Percentiles rank a stretch among this genome's conserved stretches.
phyloP scores from a whole-genome alignment of 1,284 basidiomycete genomes.

The Chalciporus sp. region DNA sequence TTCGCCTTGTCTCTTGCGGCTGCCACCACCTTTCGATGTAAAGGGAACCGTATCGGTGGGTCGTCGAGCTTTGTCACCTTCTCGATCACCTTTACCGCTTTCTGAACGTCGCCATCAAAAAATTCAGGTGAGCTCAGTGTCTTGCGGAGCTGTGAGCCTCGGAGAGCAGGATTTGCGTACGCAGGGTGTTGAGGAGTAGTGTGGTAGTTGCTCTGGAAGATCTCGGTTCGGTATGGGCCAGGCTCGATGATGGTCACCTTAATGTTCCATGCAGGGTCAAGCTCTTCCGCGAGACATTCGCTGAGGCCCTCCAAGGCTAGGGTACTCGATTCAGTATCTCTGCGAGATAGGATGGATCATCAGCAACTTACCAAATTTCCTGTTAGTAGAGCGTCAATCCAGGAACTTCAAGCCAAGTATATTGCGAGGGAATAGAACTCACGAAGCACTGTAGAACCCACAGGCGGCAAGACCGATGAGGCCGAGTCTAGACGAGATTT shows the following conservation, averaged over 20 bases:
- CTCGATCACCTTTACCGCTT: not conserved
- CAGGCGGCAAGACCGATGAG: not conserved
- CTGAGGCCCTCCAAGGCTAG: slow-evolving; percentile 22
- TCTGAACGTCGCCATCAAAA: slow-evolving; percentile 3
- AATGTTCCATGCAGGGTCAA: slow-evolving; percentile 26
- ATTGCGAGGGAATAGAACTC: not conserved
- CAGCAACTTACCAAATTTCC: slow-evolving; percentile 9
- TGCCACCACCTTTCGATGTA: slow-evolving; percentile 3
- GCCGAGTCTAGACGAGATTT: slow-evolving; percentile 27
- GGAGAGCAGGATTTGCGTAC: slow-evolving; percentile 4
- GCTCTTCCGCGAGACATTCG: slow-evolving; percentile 13
- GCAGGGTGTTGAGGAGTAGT: not conserved
- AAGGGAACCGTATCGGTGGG: slow-evolving; percentile 4
- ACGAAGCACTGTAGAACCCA: slow-evolving; percentile 14
- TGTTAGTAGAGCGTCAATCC: not conserved
- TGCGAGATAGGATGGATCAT: not conserved
- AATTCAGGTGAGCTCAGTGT: not conserved
- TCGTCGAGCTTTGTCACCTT: not conserved
- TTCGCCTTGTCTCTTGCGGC: not conserved
- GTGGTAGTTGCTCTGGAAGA: not conserved
- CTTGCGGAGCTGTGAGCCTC: not conserved
- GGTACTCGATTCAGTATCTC: not conserved
- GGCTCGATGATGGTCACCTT: slow-evolving; percentile 18
- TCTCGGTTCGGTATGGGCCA: slow-evolving; percentile 9
- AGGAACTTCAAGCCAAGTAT: not conserved